A percentile compares a stretch with the other conserved stretches of the same genome.
phyloP scores from a whole-genome alignment of 192 early-diverging fungal genomes.

The Kappamyces sp. region DNA sequence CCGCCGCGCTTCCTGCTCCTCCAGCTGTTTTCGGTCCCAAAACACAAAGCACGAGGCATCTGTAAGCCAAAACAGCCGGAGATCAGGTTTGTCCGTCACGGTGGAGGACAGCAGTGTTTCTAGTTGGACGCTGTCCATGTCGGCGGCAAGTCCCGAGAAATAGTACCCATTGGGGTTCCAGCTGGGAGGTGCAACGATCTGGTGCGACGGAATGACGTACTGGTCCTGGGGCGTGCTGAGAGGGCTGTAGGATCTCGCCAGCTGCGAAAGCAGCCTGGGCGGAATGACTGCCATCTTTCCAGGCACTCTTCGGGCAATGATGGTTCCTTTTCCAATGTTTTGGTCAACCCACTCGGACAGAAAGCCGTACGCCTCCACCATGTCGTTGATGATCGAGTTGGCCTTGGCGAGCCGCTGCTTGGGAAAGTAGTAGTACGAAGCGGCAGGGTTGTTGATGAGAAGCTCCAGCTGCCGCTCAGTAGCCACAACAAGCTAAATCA shows the following conservation, averaged over 20 bases:
- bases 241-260: constrained; percentile 13
- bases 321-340: constrained; percentile 57
- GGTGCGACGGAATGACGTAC: background rate
- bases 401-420: constrained; percentile 62
- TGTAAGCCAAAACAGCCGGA: constrained; percentile 5
- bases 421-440: constrained; percentile 48
- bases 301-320: constrained; percentile 50
- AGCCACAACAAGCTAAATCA: constrained; percentile 47
- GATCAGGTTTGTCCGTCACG: background rate
- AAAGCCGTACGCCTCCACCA: constrained; percentile 70
- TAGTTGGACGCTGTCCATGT: background rate
- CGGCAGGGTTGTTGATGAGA: constrained; percentile 58
- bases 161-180: constrained; percentile 4
- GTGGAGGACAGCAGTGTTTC: background rate
- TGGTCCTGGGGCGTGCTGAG: background rate
- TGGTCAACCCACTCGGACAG: constrained; percentile 71
- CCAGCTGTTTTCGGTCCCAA: background rate
- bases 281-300: constrained; percentile 18
- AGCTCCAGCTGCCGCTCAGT: constrained; percentile 62
- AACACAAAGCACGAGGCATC: constrained; percentile 6
- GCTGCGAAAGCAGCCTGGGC: constrained; percentile 18
- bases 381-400: constrained; percentile 59
- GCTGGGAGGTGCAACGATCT: background rate
- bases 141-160: background rate
- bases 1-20: too few species aligned